Evolutionary conservation across 2,329 filamentous ascomycete genomes (phyloP), one percentile per base, ranked within the genome.

Genomic region (Nothomitra cinnamomea): DNA sequence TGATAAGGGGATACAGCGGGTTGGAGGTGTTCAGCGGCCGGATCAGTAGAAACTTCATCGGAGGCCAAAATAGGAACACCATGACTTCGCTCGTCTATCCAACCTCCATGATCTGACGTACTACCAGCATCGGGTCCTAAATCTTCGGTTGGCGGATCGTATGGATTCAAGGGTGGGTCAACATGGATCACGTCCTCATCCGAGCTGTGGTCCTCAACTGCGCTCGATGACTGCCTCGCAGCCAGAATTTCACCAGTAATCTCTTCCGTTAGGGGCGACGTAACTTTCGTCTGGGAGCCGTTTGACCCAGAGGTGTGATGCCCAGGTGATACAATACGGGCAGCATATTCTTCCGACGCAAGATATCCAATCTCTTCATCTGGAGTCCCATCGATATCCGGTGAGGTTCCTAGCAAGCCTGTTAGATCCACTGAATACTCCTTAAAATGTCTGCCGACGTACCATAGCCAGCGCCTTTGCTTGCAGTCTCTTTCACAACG

Each of bases 281-380:
- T 73, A 28, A 66, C 63, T n/a, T 62, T 63, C 2, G 70, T 69
- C 56, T 70, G 70, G 15, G 69, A 72, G 57, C 66, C 68, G 60
- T 64, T 72, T 57, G 68, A 65, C 21, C 71, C 64, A 41, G 68
- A 65, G 53, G 64, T 60, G n/a, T 64, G 56, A 32, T 67, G 58
- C 15, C 72, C 74, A 7, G 84, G 83, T n/a, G 85, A 85, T 45
- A 79, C 74, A 57, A 87, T 80, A 56, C 87, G 83, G 28, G 83
- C 84, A 15, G 81, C 75, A 63, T 88, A 94, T 63, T 94, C 83
- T 58, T 95, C 88, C 10, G 80, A 83, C 12, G 88, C 90, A 57
- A 87, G 78, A 69, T 89, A 95, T 19, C 86, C 92, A 60, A 94
- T 80, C 64, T 96, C 85, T 62, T 96, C 90, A 60, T 85, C 87